Base-by-base conservation (phyloP, 2,329 filamentous ascomycete species). In the Fusarium setosum region DNA sequence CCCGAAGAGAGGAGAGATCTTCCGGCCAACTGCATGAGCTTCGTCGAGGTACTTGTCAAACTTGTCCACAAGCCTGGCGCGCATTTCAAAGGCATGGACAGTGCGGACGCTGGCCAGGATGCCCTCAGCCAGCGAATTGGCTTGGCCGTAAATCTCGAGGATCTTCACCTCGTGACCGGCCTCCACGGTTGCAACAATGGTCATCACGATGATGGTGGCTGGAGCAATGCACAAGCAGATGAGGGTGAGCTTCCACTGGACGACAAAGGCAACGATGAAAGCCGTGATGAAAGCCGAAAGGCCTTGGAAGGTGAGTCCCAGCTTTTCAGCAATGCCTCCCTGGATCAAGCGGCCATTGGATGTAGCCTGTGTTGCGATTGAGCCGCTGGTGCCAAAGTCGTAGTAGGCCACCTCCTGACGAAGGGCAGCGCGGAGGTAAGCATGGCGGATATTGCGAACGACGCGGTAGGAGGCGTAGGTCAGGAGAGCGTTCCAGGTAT, bases 401-500 rank as follows among this genome's bases (percentile, higher is more conserved):
- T 84, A 86, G 66, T 80, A 83, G 49, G 80, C 78, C 23, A 86
- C 78, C 49, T 85, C 82, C 61, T 86, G 83, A 8, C 82, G 75
- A 15, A 88, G 76, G 2, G 84, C 79, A 31, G 80, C 76, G 32
- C 81, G 79, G 9, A 88, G 76, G 62, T 86, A 88, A 23, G 79
- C 78, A 45, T 81, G 78, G 10, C 86, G 77, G 29, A 82, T 75
- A 29, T 77, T 82, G 56, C 83, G 81, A 4, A 84, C 84, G 4
- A 84, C 83, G 10, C 84, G 78, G 51, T 83, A 82, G 3, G 84
- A 83, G 5, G 83, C 78, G 35, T 86, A 82, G 4, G 82, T 86
- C 18, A 86, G 72, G 47, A 78, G 74, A 4, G 75, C 70, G 44
- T 79, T 79, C 71, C 81, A 80, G 17, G 80, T 69, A 62, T 88